Evolutionary conservation across 352 stramenopile species (phyloP), one percentile per base, ranked within the genome.

Genomic region (Globisporangium echinulatum): DNA sequence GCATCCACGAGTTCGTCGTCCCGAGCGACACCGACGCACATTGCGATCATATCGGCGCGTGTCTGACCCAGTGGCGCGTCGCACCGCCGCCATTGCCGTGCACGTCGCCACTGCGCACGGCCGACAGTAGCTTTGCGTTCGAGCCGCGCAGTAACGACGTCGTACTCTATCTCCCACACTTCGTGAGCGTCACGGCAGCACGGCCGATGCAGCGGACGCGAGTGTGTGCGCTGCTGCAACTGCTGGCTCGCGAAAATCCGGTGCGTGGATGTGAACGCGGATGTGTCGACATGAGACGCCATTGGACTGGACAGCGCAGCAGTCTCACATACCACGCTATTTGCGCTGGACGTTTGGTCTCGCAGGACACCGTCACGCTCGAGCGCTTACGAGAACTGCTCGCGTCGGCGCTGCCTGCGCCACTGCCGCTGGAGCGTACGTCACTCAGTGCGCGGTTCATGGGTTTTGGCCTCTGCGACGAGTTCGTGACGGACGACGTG

Each of bases 1-100:
- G 64, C 0, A 67, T 85, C 14, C 75, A 80, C 39, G 70, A 75
- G n/a, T 86, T 88, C 52, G 52, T 82, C 53, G 11, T 81, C 0
- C 65, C 72, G 5, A 56, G 39, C 0, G n/a, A 17, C 4, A 19
- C 1, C 42, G 11, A 40, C 7, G 33, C 14, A 3, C n/a, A n/a
- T n/a, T 47, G 50, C 10, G 47, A 37, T 0, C 39, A 82, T 6
- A 74, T 72, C 50, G 73, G 75, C 8, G 63, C 77, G 39, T 78
- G 74, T 15, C 62, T 85, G 8, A 79, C 66, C 2, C 49, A 44
- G 43, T 66, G 54, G 55, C 55, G 40, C 14, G 38, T n/a, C 7
- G 14, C 46, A 13, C 36, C 14, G 13, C 44, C 13, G 1, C 40
- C 56, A 25, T 49, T 19, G n/a, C 4, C 36, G 25, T 11, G 14